A percentile compares a stretch with the other conserved stretches of the same genome.
These are phyloP conservation scores for Eragrostis tef DNA, from an alignment of 202 grass and related monocot species.

Conservation along the genomic window DNA sequence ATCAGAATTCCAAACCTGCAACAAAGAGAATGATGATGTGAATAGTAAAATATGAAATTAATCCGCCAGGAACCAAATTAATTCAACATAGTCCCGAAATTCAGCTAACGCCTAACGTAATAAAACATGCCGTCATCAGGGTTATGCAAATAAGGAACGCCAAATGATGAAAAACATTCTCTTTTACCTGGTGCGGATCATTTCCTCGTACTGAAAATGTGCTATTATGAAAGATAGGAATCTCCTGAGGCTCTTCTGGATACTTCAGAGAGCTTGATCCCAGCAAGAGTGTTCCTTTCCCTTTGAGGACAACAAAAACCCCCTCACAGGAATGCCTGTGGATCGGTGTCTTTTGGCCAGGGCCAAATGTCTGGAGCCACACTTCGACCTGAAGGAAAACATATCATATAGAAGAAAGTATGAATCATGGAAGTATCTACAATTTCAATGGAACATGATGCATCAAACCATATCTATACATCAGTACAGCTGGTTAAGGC, in stretches of 20 bases:
- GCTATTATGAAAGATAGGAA: constrained; percentile 70
- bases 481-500: neutral
- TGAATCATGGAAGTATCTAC: neutral
- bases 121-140: neutral
- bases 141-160: neutral
- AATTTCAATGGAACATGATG: neutral
- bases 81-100: constrained; percentile 19
- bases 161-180: neutral
- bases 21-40: constrained; percentile 23
- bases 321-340: constrained; percentile 95
- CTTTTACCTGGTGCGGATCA: constrained; percentile 87
- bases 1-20: constrained; percentile 82
- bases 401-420: neutral
- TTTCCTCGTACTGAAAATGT: constrained; percentile 81
- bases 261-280: constrained; percentile 66
- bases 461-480: constrained; percentile 24
- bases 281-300: constrained; percentile 67
- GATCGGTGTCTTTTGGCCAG: constrained; percentile 67
- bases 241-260: constrained; percentile 67
- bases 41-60: neutral
- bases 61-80: neutral
- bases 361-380: constrained; percentile 87
- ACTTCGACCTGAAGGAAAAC: constrained; percentile 67
- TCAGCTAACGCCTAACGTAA: neutral
- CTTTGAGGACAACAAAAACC: constrained; percentile 85